Conservation (phyloP, 1,284 basidiomycete genomes). For the Ceratobasidium papillatum region DNA sequence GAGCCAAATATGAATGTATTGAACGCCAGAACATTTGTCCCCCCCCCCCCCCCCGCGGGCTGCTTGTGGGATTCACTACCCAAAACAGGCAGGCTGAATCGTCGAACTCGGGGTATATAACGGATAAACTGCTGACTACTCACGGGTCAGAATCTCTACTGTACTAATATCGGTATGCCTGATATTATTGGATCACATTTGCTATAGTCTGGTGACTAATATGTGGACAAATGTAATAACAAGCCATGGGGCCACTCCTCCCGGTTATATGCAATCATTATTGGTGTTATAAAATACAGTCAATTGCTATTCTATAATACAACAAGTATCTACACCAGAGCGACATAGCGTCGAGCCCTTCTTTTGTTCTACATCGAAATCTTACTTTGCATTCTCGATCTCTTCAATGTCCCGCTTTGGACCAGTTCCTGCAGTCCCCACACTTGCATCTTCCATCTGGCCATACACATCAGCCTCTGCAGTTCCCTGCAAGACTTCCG, state of each 20-base stretch:
- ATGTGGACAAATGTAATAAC: too few relatives aligned
- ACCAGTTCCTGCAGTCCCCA: not conserved
- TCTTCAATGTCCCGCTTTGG: slow-evolving; percentile 19
- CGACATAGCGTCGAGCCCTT: not conserved
- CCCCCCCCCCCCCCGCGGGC: too few relatives aligned
- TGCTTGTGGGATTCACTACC: too few relatives aligned
- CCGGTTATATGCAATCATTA: not conserved
- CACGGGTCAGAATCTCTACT: too few relatives aligned
- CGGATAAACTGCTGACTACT: too few relatives aligned
- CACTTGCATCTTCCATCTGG: slow-evolving; percentile 29
- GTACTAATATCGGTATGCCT: too few relatives aligned
- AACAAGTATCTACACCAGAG: not conserved
- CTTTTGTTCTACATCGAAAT: not conserved
- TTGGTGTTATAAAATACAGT: not conserved
- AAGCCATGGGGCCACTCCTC: too few relatives aligned
- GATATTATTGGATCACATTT: too few relatives aligned
- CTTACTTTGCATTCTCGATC: slow-evolving; percentile 22
- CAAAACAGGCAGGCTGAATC: too few relatives aligned
- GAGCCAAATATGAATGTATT: too few relatives aligned
- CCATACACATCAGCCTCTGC: slow-evolving; percentile 32
- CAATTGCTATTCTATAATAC: not conserved
- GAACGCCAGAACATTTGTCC: too few relatives aligned
- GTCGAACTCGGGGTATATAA: too few relatives aligned
- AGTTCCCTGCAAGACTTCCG: slow-evolving; percentile 27
- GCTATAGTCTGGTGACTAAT: not conserved